Base-by-base conservation (phyloP, 2,329 filamentous ascomycete species). In the Capronia americana region DNA sequence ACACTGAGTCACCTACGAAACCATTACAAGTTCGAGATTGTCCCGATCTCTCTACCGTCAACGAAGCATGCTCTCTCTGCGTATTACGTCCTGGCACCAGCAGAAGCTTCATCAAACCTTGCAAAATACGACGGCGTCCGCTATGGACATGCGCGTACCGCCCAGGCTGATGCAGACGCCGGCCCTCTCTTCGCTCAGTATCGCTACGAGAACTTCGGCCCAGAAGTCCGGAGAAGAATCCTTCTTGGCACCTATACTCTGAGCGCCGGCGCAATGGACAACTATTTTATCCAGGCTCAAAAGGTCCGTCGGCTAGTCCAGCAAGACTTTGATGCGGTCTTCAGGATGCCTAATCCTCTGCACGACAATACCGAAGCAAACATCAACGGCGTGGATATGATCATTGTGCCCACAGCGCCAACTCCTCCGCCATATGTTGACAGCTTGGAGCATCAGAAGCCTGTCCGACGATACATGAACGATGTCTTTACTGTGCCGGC, bases 51-150 rank as follows among this genome's bases (percentile, higher is more conserved):
- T 1, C 84, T 99, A 4, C 93, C 94, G 0, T 87, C 89, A 0
- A 99, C 94, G 1, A 90, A 88, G 69, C 89, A 92, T 71, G 94
- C 95, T 0, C 86, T 99, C 0, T 92, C 93, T 23, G 91, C 95
- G 38, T 99, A 99, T 81, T 99, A 99, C 78, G 87, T 99, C 64
- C 88, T 99, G 63, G 96, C 95, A 0, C 92, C 95, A 0, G 94
- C 95, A 17, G 95, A 99, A 79, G 95, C 95, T 3, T 92, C 92
- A 1, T 98, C 94, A 17, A 99, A 99, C 74, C 86, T 99, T 1
- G 92, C 95, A 64, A 97, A 96, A 77, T 99, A 97, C 77, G 96
- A 99, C 74, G 95, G 95, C 23, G 88, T 98, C n/a, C 90, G 95
- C 11, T 99, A 96, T 78, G 95, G 95, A 1, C 83, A 82, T 23